These are phyloP conservation scores for Vigna angularis DNA, from an alignment of 306 rosid species.

Conservation along the genomic window DNA sequence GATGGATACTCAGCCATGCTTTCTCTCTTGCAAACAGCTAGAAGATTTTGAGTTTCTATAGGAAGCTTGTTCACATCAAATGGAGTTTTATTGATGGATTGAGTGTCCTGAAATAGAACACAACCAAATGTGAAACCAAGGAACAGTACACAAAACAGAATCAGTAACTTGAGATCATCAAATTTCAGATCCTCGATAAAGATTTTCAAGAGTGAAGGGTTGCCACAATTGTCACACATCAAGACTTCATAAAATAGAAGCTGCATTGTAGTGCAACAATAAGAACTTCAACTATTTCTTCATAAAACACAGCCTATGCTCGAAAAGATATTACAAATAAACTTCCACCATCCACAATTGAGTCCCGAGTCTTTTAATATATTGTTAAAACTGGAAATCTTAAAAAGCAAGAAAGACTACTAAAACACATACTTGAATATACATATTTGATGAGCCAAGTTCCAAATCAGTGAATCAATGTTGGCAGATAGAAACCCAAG, in stretches of 20 bases:
- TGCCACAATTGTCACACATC: not conserved
- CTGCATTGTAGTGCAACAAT: not conserved
- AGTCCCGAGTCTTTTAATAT: not conserved
- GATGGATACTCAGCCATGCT: slow-evolving; percentile 66
- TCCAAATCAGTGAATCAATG: not conserved
- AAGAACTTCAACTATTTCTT: not conserved
- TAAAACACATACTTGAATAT: not conserved
- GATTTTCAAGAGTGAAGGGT: not conserved
- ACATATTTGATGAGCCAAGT: not conserved
- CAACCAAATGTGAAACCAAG: slow-evolving; percentile 30
- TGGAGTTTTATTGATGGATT: slow-evolving; percentile 55
- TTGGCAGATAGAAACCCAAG: slow-evolving; percentile 9
- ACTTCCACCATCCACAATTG: not conserved
- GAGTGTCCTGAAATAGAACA: slow-evolving; percentile 66
- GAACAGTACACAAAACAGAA: slow-evolving; percentile 19
- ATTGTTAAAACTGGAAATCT: slow-evolving; percentile 5
- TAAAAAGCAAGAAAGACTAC: slow-evolving; percentile 4
- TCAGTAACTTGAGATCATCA: not conserved
- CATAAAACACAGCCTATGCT: not conserved
- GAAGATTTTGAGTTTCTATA: slow-evolving; percentile 58
- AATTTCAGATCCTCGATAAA: not conserved
- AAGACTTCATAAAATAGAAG: not conserved
- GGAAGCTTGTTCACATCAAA: slow-evolving; percentile 69
- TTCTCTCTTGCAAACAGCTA: slow-evolving; percentile 79
- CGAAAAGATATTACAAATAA: not conserved